A percentile compares a stretch with the other conserved stretches of the same genome.
These are phyloP conservation scores for Boletellus sp. DNA, from an alignment of 768 basidiomycete species.

Conservation along the genomic window DNA sequence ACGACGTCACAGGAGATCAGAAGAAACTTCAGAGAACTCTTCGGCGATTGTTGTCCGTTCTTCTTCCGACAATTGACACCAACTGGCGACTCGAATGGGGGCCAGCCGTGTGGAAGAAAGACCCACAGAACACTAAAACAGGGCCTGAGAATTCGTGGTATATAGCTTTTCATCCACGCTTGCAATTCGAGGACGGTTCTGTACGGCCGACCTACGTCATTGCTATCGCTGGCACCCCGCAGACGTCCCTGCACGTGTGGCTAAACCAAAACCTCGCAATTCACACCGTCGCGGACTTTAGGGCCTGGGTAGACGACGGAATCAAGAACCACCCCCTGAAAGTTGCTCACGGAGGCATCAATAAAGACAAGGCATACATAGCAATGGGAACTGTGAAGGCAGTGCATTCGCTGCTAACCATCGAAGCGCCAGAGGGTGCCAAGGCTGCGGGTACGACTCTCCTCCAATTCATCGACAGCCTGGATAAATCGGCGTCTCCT, in stretches of 20 bases:
- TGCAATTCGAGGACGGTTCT: constrained; percentile 11
- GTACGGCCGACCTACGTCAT: constrained; percentile 7
- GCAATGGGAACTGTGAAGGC: not conserved
- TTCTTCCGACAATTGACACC: not conserved
- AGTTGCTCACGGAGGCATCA: not conserved
- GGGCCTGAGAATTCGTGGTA: constrained; percentile 17
- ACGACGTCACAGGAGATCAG: no score
- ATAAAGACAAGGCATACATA: not conserved
- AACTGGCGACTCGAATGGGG: constrained; percentile 14
- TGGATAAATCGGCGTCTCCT: not conserved
- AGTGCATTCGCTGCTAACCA: constrained; percentile 2
- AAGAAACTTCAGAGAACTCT: no score
- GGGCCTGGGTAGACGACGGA: constrained; percentile 4
- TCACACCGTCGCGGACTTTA: constrained; percentile 8
- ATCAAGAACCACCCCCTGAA: not conserved
- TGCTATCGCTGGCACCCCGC: constrained; percentile 10
- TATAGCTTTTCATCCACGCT: constrained; percentile 6
- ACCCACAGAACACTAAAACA: not conserved
- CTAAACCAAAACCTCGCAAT: constrained; percentile 2
- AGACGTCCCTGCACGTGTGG: not conserved
- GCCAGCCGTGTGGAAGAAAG: constrained; percentile 13
- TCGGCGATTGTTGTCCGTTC: no score
- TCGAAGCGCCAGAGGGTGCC: not conserved
- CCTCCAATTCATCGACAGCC: constrained; percentile 1
- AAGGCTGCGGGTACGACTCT: not conserved